Conservation (phyloP, 139 green algal species). For the Micractinium sp. region DNA sequence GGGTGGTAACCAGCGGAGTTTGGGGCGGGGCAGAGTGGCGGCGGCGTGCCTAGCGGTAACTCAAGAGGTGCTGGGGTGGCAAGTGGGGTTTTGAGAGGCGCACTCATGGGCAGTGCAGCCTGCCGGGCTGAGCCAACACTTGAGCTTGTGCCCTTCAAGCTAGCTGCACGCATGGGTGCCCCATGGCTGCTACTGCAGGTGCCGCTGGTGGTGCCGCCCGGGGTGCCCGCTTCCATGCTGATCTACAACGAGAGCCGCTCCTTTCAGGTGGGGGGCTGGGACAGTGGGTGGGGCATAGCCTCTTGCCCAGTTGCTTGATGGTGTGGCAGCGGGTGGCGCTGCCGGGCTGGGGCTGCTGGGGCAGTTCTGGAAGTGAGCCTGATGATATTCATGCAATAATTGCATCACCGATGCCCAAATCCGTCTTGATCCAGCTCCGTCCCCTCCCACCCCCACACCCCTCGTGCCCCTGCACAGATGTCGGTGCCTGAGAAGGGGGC, state of each 20-base stretch:
- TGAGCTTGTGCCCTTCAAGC: no score
- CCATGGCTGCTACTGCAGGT: not conserved
- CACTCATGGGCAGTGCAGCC: not conserved
- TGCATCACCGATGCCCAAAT: no score
- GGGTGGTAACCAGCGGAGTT: no score
- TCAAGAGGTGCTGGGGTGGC: not conserved
- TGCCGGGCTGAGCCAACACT: not conserved
- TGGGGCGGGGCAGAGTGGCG: no score
- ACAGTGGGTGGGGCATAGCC: no score
- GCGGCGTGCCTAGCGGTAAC: no score
- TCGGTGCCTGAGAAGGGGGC: not conserved
- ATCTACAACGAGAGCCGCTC: slow-evolving; percentile 1
- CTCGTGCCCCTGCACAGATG: not conserved
- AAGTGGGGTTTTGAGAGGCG: not conserved
- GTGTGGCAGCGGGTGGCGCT: no score
- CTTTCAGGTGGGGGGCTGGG: not conserved
- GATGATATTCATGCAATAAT: no score
- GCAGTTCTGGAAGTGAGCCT: no score
- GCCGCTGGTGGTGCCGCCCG: not conserved
- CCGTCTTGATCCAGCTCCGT: not conserved
- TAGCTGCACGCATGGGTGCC: no score
- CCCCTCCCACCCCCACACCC: not conserved
- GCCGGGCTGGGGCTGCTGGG: no score
- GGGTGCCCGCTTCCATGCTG: not conserved
- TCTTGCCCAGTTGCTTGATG: no score